Percentiles rank a stretch among this genome's conserved stretches.
Evolutionary conservation across 192 early-diverging fungal species (phyloP).

Genomic region (Gaertneriomyces sp.): DNA sequence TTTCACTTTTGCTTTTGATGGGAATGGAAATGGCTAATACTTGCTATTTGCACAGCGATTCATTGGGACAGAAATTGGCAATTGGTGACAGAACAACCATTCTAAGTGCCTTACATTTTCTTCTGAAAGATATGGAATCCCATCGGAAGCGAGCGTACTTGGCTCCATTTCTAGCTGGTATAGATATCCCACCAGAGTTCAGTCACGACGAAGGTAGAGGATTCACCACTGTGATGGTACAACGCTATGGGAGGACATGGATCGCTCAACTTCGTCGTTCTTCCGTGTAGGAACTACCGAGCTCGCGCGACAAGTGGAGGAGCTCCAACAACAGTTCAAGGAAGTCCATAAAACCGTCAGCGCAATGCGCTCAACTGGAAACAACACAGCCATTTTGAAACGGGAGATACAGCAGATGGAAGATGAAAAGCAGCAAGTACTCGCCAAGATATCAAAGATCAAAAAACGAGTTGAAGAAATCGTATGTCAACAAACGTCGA

Average conservation of each 20-base stretch:
- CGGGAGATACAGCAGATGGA: constrained; percentile 62
- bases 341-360: constrained; percentile 50
- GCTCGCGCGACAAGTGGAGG: constrained; percentile 41
- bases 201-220: constrained; percentile 49
- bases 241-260: neutral
- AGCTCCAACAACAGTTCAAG: constrained; percentile 54
- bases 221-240: constrained; percentile 46
- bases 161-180: constrained; percentile 45
- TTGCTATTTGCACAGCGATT: constrained; percentile 20
- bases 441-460: constrained; percentile 47
- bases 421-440: constrained; percentile 63
- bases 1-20: neutral
- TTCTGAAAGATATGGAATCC: constrained; percentile 43
- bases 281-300: constrained; percentile 44
- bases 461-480: constrained; percentile 55
- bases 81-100: constrained; percentile 38
- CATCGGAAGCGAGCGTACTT: constrained; percentile 61
- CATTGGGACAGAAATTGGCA: constrained; percentile 34
- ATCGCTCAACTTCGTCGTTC: too few relatives aligned
- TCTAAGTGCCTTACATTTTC: constrained; percentile 42
- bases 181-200: constrained; percentile 55
- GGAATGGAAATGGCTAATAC: constrained; percentile 5
- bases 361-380: constrained; percentile 32
- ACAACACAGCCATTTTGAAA: constrained; percentile 43
- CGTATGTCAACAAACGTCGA: constrained; percentile 25